phyloP scores from a whole-genome alignment of 2,329 filamentous ascomycete genomes.

The Arthrobotrys conoides region DNA sequence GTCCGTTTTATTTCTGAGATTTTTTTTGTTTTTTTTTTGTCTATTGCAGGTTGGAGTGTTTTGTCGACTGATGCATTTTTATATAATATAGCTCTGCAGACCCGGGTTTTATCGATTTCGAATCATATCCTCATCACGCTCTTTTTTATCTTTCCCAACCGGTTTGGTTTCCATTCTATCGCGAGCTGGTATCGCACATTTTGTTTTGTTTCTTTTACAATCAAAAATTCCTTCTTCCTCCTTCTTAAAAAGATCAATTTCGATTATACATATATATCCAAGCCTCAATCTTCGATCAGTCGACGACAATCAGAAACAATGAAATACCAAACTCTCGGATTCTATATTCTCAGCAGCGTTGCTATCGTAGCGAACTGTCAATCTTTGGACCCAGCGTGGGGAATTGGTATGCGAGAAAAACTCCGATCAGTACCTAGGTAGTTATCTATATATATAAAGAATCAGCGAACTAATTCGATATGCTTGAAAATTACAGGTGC shows the following conservation, averaged over 20 bases:
- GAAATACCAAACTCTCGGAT: conserved; percentile 50
- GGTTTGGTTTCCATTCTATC: conserved; percentile 43
- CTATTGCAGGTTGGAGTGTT: not conserved
- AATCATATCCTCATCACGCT: conserved; percentile 19
- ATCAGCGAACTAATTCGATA: conserved; percentile 2
- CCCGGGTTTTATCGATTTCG: conserved; percentile 16
- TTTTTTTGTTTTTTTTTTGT: conserved; percentile 5
- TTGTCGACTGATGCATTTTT: conserved; percentile 17
- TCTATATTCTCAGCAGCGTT: conserved; percentile 18
- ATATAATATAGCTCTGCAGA: conserved; percentile 31
- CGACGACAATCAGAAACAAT: conserved; percentile 45
- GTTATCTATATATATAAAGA: not conserved
- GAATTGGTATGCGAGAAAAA: conserved; percentile 38
- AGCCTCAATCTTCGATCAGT: not conserved
- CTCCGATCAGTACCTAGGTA: not conserved
- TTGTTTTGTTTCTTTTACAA: not conserved
- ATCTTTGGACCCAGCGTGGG: conserved; percentile 50
- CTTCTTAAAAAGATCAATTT: not conserved
- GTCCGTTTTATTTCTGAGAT: conserved; percentile 39
- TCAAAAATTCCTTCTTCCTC: not conserved
- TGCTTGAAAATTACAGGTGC: conserved; percentile 13
- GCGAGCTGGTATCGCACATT: conserved; percentile 38
- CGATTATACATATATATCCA: too few species aligned
- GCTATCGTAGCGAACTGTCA: conserved; percentile 42
- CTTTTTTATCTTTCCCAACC: conserved; percentile 37